Evolutionary conservation across 1,139 yeast species (phyloP).

Genomic region (Pneumocystis jirovecii): DNA sequence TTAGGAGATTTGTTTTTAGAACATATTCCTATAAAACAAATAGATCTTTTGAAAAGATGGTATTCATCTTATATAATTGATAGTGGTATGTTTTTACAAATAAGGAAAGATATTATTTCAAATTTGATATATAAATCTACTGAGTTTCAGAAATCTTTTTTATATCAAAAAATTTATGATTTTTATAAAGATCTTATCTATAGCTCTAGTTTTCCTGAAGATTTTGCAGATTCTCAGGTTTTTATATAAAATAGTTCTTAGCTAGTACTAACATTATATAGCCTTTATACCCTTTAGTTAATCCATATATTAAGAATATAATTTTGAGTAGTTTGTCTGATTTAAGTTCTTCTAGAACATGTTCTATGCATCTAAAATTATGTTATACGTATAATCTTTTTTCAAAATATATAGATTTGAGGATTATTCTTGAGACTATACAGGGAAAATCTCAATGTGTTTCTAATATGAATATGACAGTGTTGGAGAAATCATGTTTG

Average conservation of each 20-base stretch:
- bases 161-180: not conserved
- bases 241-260: not conserved
- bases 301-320: constrained; percentile 3
- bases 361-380: not conserved
- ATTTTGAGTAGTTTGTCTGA: not conserved
- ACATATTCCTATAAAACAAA: not conserved
- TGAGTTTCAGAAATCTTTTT: constrained; percentile 2
- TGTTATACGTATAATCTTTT: not conserved
- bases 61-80: not conserved
- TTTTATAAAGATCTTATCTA: not conserved
- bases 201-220: not conserved
- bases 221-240: constrained; percentile 6
- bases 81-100: not conserved
- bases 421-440: not conserved
- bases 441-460: not conserved
- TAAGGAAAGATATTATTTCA: not conserved
- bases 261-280: not conserved
- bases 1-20: not conserved
- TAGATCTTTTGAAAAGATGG: not conserved
- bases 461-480: not conserved
- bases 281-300: constrained; percentile 5
- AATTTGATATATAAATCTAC: not conserved
- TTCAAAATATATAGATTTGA: not conserved
- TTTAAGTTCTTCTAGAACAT: not conserved
- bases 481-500: not conserved